Conservation (phyloP, 257 asterid genomes). For the Solanum medicagineum region DNA sequence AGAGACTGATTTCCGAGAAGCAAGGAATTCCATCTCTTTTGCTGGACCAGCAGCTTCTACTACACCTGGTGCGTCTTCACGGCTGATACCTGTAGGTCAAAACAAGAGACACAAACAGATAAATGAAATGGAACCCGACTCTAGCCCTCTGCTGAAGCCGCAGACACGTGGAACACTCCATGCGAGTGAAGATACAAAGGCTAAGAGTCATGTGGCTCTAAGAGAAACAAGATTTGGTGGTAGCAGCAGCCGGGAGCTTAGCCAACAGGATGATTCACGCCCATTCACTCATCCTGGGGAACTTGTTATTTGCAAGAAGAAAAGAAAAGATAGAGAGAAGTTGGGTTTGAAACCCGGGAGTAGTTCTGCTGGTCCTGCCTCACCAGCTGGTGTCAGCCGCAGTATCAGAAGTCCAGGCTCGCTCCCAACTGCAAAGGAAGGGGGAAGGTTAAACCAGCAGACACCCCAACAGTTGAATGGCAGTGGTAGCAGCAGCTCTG, state of each 20-base stretch:
- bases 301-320: constrained; percentile 88
- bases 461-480: constrained; percentile 32
- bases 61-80: constrained; percentile 46
- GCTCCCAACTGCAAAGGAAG: constrained; percentile 29
- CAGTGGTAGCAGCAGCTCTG: constrained; percentile 43
- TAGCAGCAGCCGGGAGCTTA: constrained; percentile 30
- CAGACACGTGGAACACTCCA: constrained; percentile 40
- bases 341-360: constrained; percentile 30
- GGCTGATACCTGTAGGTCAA: constrained; percentile 35
- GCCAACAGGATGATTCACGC: constrained; percentile 36
- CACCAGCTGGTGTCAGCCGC: constrained; percentile 54
- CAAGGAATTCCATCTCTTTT: constrained; percentile 58
- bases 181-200: constrained; percentile 31
- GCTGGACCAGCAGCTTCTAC: constrained; percentile 27
- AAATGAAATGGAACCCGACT: constrained; percentile 46
- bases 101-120: constrained; percentile 47
- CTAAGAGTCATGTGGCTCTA: constrained; percentile 24
- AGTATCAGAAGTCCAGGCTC: constrained; percentile 49
- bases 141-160: constrained; percentile 47
- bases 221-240: constrained; percentile 40
- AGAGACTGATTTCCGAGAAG: constrained; percentile 76
- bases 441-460: constrained; percentile 43
- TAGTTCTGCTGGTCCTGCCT: constrained; percentile 51
- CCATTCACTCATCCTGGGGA: constrained; percentile 84
- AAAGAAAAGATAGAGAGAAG: constrained; percentile 88